Evolutionary conservation across 495 filamentous ascomycete species (phyloP).

Genomic region (Lasiosphaeria miniovina): DNA sequence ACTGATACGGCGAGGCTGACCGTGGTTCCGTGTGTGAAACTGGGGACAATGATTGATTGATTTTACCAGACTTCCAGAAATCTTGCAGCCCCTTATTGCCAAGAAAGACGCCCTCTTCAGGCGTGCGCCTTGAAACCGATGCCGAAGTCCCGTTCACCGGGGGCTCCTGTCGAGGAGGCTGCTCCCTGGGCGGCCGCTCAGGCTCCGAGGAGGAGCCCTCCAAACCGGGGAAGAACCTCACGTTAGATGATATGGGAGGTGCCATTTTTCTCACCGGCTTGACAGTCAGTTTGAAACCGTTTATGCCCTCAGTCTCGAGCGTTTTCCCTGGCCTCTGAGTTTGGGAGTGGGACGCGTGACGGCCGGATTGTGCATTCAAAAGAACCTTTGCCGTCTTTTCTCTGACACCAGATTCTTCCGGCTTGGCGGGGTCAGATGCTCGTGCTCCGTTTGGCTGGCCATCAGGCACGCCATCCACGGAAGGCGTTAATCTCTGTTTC

Average conservation of each 20-base stretch:
- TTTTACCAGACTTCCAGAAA: constrained; percentile 2
- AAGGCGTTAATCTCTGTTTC: constrained; percentile 12
- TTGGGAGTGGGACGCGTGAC: background rate
- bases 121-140: background rate
- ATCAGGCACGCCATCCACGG: constrained; percentile 6
- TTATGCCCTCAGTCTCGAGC: background rate
- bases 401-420: too few species aligned
- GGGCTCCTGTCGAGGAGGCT: background rate
- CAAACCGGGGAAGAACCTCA: too few species aligned
- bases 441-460: constrained; percentile 1
- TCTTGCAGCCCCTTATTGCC: constrained; percentile 2
- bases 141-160: background rate
- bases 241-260: background rate
- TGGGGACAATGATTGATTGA: background rate
- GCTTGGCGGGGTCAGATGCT: background rate
- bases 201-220: too few species aligned
- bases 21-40: background rate
- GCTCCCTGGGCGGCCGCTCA: too few species aligned
- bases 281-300: background rate
- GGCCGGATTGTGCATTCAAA: background rate
- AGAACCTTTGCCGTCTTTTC: background rate
- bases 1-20: too few species aligned
- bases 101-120: background rate
- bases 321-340: background rate
- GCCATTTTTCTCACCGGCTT: constrained; percentile 12